These are phyloP conservation scores for Trichoderma sp. DNA, from an alignment of 2,329 filamentous ascomycete genomes.

Conservation along the genomic window DNA sequence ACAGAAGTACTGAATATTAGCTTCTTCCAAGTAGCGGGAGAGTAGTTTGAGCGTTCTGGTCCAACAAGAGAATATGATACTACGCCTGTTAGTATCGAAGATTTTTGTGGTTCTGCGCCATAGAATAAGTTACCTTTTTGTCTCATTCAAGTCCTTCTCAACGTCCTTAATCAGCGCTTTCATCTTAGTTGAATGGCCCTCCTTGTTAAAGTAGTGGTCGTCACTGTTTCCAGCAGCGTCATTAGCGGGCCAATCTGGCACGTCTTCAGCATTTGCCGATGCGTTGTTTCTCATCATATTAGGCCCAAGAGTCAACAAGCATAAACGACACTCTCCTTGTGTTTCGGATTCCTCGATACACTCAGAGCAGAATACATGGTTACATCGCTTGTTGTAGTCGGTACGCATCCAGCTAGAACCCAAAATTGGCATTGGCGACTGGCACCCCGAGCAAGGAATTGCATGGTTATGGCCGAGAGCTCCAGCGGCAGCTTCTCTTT, in stretches of 20 bases:
- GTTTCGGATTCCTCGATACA: slow-evolving; percentile 29
- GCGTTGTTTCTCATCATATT: not conserved
- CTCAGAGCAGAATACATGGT: slow-evolving; percentile 38
- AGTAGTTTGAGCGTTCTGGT: slow-evolving; percentile 46
- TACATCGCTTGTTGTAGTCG: slow-evolving; percentile 33
- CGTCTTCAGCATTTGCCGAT: not conserved
- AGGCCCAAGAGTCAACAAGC: not conserved
- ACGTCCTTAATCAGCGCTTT: slow-evolving; percentile 37
- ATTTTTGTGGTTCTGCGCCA: slow-evolving; percentile 23
- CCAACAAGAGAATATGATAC: slow-evolving; percentile 52
- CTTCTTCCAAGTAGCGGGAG: slow-evolving; percentile 33
- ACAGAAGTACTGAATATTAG: slow-evolving; percentile 37
- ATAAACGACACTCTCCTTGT: not conserved
- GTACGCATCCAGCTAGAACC: slow-evolving; percentile 16
- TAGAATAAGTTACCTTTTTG: slow-evolving; percentile 1
- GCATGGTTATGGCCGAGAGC: slow-evolving; percentile 32
- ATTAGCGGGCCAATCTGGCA: not conserved
- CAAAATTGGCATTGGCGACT: slow-evolving; percentile 34
- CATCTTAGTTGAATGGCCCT: slow-evolving; percentile 41
- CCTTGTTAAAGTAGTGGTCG: slow-evolving; percentile 33
- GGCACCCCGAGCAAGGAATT: slow-evolving; percentile 35
- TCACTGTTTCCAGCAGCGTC: not conserved
- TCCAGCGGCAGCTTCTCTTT: slow-evolving; percentile 33
- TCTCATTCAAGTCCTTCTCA: slow-evolving; percentile 20
- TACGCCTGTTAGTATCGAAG: slow-evolving; percentile 27